Base-by-base conservation (phyloP, 345 rosid genomes). In the Arabis hirsuta region DNA sequence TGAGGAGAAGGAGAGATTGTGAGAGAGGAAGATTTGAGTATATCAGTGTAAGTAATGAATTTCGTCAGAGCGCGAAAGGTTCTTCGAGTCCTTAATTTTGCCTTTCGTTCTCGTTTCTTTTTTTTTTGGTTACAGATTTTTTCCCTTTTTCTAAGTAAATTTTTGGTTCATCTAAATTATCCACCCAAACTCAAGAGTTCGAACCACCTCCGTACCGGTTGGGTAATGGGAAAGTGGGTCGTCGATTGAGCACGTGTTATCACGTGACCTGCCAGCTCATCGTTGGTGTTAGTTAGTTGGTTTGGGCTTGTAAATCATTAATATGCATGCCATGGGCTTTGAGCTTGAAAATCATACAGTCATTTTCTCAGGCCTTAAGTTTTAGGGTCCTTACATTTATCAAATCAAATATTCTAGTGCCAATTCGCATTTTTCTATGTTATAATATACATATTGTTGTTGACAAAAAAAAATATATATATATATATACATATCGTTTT, bases 61-160 rank as follows among this genome's bases (percentile, higher is more conserved):
- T 76, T 76, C 79, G 74, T 46, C 74, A 62, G 79, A 69, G 79
- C 79, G 74, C 79, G 74, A 76, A 76, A 76, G 79, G 65, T 76
- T 69, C 79, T 76, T 75, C 74, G 39, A 13, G 64, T 44, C 55
- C 29, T 22, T 22, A 22, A 22, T 44, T 74, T 56, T 32, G 6
- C 1, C 4, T 32, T 32, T 31, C 7, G 6, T 59, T 73, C 34
- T 64, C 73, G 43, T 60, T 26, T 45, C 55, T 60, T 74, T 64
- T 62, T 44, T 59, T 74, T 64, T 60, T 66, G 55, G 54, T 67
- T 66, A 59, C 78, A 74, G 78, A 74, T 74, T 74, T 74, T 50
- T 58, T 44, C 16, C 16, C 67, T 74, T 74, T 50, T 8, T 63
- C 27, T 4, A 55, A 8, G 8, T 48, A 32, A 26, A 41, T 48